A percentile compares a stretch with the other conserved stretches of the same genome.
These are phyloP conservation scores for Globisporangium rhizosaccharum DNA, from an alignment of 352 stramenopile species.

Conservation along the genomic window DNA sequence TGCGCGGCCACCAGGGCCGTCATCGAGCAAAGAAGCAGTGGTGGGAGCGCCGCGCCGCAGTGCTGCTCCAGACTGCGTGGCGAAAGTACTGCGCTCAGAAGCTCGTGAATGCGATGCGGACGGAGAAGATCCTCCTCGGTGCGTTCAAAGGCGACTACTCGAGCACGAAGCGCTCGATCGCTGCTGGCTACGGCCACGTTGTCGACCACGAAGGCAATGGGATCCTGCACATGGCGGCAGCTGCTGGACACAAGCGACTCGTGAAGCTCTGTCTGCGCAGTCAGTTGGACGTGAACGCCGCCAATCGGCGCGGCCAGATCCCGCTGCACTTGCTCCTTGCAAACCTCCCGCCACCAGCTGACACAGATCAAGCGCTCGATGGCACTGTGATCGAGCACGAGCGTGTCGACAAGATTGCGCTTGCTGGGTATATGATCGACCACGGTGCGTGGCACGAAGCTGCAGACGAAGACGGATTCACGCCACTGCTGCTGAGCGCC, in stretches of 20 bases:
- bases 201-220: constrained; percentile 53
- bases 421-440: constrained; percentile 82
- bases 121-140: constrained; percentile 56
- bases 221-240: constrained; percentile 65
- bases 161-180: constrained; percentile 51
- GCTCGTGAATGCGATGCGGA: constrained; percentile 28
- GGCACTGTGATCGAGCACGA: constrained; percentile 2
- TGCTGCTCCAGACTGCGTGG: constrained; percentile 55
- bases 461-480: constrained; percentile 52
- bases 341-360: constrained; percentile 27
- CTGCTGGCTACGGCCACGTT: constrained; percentile 41
- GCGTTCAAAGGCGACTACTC: constrained; percentile 76
- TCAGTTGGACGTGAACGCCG: constrained; percentile 64
- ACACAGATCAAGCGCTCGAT: neutral
- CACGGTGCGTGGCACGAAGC: constrained; percentile 81
- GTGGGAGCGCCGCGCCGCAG: constrained; percentile 36
- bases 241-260: constrained; percentile 64
- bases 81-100: constrained; percentile 32
- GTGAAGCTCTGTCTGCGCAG: constrained; percentile 80
- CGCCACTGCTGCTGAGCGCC: constrained; percentile 52
- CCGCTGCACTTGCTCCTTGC: constrained; percentile 71
- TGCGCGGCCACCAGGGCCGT: constrained; percentile 39
- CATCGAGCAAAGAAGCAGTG: constrained; percentile 28
- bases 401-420: constrained; percentile 34
- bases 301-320: constrained; percentile 52